Conservation (phyloP, 208 protist species). For the Novymonas esmeraldas region DNA sequence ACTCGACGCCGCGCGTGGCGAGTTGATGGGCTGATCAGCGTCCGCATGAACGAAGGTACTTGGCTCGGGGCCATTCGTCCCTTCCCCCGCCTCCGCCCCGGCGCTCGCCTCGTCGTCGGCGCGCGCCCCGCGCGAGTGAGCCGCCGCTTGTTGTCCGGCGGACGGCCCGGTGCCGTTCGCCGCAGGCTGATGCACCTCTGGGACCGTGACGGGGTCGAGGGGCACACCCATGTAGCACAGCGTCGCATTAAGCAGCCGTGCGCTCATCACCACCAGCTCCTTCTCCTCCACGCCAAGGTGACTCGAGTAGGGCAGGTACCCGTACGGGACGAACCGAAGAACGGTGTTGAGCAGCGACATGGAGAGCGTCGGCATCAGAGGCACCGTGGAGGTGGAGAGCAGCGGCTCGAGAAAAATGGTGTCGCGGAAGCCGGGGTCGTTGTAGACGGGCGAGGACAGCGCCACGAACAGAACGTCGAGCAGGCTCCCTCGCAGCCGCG, state of each 20-base stretch:
- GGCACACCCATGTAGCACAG: conserved; percentile 60
- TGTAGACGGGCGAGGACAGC: conserved; percentile 65
- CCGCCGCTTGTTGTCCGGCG: not conserved
- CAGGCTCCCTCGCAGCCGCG: conserved; percentile 50
- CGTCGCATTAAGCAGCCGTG: conserved; percentile 60
- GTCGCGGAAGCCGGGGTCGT: conserved; percentile 52
- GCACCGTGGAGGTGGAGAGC: conserved; percentile 50
- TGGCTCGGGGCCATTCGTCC: too few species aligned
- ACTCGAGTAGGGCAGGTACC: conserved; percentile 79
- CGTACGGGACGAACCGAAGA: conserved; percentile 71
- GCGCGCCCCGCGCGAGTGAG: not conserved
- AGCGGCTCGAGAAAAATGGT: conserved; percentile 76
- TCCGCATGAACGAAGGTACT: not conserved
- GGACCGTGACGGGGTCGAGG: conserved; percentile 1
- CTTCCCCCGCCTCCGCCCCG: too few species aligned
- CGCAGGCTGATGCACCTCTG: not conserved
- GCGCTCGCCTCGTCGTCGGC: not conserved
- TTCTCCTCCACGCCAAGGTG: conserved; percentile 62
- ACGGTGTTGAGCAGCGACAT: conserved; percentile 82
- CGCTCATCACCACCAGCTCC: conserved; percentile 49
- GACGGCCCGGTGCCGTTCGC: not conserved
- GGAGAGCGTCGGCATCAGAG: conserved; percentile 72
- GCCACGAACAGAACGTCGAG: conserved; percentile 53
- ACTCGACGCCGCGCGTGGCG: not conserved
- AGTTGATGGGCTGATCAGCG: not conserved